A percentile compares a stretch with the other conserved stretches of the same genome.
Conservation (phyloP, 2,329 filamentous ascomycete genomes). For the Dryadomyces sulphureus region DNA sequence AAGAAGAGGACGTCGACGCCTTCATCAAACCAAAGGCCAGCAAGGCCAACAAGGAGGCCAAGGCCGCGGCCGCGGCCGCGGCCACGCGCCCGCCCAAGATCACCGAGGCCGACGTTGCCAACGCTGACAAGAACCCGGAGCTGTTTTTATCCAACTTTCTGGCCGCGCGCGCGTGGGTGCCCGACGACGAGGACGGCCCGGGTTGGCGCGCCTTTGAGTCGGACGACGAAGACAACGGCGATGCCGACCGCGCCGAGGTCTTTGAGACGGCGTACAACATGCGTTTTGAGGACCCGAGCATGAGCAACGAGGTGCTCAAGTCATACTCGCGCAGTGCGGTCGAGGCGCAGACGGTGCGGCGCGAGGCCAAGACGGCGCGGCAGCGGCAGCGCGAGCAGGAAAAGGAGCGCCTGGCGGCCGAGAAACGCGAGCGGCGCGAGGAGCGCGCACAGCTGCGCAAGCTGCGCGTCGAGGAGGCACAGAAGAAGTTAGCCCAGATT, state of each 20-base stretch:
- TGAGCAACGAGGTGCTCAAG: conserved; percentile 73
- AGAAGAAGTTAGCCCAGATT: conserved; percentile 75
- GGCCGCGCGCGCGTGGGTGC: conserved; percentile 79
- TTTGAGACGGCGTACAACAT: conserved; percentile 93
- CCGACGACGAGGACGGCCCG: conserved; percentile 27
- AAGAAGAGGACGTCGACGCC: conserved; percentile 52
- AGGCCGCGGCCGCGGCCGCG: conserved; percentile 7
- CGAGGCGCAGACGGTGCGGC: conserved; percentile 67
- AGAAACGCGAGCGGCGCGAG: conserved; percentile 59
- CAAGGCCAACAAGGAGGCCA: conserved; percentile 17
- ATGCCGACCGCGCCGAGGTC: conserved; percentile 61
- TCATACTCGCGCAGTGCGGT: conserved; percentile 82
- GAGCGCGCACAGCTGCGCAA: conserved; percentile 75
- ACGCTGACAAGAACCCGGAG: conserved; percentile 75
- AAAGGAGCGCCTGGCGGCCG: conserved; percentile 60
- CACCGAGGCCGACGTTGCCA: conserved; percentile 49
- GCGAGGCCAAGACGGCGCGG: conserved; percentile 64
- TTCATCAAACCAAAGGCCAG: conserved; percentile 60
- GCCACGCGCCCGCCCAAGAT: conserved; percentile 20
- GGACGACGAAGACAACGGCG: conserved; percentile 77
- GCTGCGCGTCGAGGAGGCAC: conserved; percentile 80
- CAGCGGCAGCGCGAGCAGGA: conserved; percentile 69
- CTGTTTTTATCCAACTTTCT: conserved; percentile 92
- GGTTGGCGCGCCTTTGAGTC: conserved; percentile 77
- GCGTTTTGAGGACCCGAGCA: conserved; percentile 83